Evolutionary conservation across 2,329 filamentous ascomycete species (phyloP), one percentile per base, ranked within the genome.

Genomic region (Phialophora macrospora): DNA sequence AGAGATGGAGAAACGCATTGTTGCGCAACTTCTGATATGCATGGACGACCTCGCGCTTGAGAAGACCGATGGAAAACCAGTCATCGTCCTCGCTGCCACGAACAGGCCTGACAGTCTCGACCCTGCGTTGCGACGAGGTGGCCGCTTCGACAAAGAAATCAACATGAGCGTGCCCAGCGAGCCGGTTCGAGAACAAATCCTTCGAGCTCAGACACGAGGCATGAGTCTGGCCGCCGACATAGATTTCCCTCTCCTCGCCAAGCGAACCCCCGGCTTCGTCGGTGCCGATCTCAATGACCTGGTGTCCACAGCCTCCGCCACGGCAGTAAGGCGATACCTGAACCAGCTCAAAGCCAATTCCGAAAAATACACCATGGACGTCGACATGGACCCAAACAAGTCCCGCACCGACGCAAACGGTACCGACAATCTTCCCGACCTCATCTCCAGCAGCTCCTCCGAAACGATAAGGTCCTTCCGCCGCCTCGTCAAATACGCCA

Each of bases 51-150:
- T 98, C 48, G 84, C 87, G 44, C 82, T 90, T 68, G 87, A 91
- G 62, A 88, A 88, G 68, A 88, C 89, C 3, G 87, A 87, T 14
- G 88, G 87, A 2, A 91, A 91, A 74, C 90, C 90, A 1, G 91
- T 98, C 8, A 89, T 98, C 34, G 91, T 97, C 14, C 85, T 98
- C 58, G 95, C 93, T 0, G 95, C 95, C 2, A 97, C 94, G 0
- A 97, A 96, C 75, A 85, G 90, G 41, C 90, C 93, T 0, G 92
- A 97, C 73, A 92, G 90, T 71, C 82, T 99, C 41, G 92, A 98
- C 73, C 89, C 93, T 0, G 88, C 88, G 0, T 80, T 96, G 34
- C 85, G 89, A 72, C 85, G 88, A 76, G 88, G 86, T 61, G 93
- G 90, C 9, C 84, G 89, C 59, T 97, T 96, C 74, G 90, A 92